phyloP scores from a whole-genome alignment of 441 rosid species.

The Omphalea diandra region DNA sequence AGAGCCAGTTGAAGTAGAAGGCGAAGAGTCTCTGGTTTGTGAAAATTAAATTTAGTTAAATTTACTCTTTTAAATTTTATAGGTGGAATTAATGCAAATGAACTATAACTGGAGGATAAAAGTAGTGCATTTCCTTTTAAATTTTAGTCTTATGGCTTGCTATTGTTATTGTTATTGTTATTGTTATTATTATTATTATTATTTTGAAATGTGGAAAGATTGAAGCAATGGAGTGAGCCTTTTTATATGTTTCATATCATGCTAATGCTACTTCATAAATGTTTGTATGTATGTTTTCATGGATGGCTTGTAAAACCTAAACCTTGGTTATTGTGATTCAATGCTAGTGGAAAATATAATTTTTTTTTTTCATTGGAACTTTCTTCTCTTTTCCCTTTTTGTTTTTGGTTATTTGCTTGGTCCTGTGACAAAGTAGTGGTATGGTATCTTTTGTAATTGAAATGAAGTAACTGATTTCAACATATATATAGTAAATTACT shows the following conservation, averaged over 20 bases:
- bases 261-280: not conserved
- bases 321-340: not conserved
- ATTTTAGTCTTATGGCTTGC: not conserved
- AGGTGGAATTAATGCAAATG: not conserved
- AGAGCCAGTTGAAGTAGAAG: constrained; percentile 84
- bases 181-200: not conserved
- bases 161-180: not conserved
- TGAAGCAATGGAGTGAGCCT: not conserved
- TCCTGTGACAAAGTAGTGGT: not conserved
- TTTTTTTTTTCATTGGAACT: not conserved
- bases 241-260: not conserved
- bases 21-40: constrained; percentile 88
- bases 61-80: not conserved
- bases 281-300: not conserved
- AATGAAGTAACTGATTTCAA: too few relatives aligned
- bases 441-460: not conserved
- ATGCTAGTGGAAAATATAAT: not conserved
- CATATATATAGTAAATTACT: too few relatives aligned
- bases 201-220: not conserved
- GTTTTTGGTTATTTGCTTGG: not conserved
- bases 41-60: constrained; percentile 13
- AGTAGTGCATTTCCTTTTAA: not conserved
- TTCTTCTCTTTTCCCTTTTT: not conserved
- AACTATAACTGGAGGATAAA: constrained; percentile 5
- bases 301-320: not conserved